Percentiles rank a stretch among this genome's conserved stretches.
These are phyloP conservation scores for Aspergillus ibericus DNA, from an alignment of 2,329 filamentous ascomycete genomes.

Conservation along the genomic window DNA sequence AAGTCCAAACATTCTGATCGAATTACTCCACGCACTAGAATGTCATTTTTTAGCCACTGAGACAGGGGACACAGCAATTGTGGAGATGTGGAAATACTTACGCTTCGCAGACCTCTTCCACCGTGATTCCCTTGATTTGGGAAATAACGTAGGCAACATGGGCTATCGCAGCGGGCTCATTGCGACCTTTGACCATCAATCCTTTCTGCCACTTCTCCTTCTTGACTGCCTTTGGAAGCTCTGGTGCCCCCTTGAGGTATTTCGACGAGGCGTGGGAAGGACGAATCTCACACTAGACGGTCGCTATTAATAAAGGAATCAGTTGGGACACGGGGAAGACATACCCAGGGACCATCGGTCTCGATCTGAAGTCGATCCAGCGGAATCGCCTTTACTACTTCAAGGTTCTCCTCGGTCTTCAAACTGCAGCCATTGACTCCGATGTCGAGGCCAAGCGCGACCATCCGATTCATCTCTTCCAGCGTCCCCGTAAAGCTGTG, in stretches of 20 bases:
- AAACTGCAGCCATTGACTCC: conserved; percentile 97
- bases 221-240: conserved; percentile 80
- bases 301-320: conserved; percentile 3
- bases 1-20: conserved; percentile 73
- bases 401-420: conserved; percentile 89
- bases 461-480: conserved; percentile 78
- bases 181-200: conserved; percentile 88
- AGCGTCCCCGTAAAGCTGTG: conserved; percentile 91
- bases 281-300: conserved; percentile 75
- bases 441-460: conserved; percentile 79
- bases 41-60: conserved; percentile 22
- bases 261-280: conserved; percentile 83
- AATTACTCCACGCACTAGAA: conserved; percentile 72
- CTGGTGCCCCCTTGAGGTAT: conserved; percentile 67
- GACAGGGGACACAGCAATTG: neutral
- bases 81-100: conserved; percentile 44
- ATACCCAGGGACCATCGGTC: conserved; percentile 86
- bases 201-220: conserved; percentile 93
- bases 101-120: conserved; percentile 83
- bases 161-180: conserved; percentile 86
- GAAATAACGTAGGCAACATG: conserved; percentile 88
- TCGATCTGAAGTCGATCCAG: conserved; percentile 85
- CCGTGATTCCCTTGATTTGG: conserved; percentile 72
- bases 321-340: neutral
- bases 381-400: conserved; percentile 75